phyloP scores from a whole-genome alignment of 2,329 filamentous ascomycete species.

The Hypoxylon sp. region DNA sequence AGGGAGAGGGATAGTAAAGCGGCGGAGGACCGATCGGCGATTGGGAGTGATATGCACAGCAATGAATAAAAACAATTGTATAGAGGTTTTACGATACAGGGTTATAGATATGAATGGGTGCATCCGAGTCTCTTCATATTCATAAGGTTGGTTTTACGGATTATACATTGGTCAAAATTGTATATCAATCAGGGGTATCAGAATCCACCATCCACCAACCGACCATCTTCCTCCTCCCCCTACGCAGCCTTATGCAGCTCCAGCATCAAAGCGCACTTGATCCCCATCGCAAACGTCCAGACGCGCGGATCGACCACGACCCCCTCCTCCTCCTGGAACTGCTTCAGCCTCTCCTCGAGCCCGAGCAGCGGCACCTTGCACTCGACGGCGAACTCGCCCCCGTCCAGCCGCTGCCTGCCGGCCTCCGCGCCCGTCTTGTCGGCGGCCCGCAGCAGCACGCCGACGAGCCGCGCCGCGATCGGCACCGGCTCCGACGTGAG shows the following conservation, averaged over 20 bases:
- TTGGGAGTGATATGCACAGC: constrained; percentile 3
- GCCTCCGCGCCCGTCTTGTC: not conserved
- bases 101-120: not conserved
- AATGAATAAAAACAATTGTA: too few relatives aligned
- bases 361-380: not conserved
- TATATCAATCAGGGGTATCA: not conserved
- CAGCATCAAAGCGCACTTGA: not conserved
- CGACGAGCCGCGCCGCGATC: constrained; percentile 1
- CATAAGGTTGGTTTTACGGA: not conserved
- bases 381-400: constrained; percentile 3
- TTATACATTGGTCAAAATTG: not conserved
- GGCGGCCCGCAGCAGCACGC: not conserved
- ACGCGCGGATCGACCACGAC: not conserved
- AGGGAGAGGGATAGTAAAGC: not conserved
- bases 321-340: not conserved
- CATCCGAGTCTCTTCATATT: not conserved
- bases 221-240: not conserved
- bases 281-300: not conserved
- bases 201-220: not conserved
- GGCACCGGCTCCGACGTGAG: not conserved
- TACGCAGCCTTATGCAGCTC: not conserved
- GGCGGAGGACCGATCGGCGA: too few relatives aligned
- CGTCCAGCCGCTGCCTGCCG: not conserved
- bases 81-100: too few relatives aligned
- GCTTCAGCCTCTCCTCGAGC: not conserved